These are phyloP conservation scores for Chenopodium formosanum DNA, from an alignment of 148 eudicot genomes.

Conservation along the genomic window DNA sequence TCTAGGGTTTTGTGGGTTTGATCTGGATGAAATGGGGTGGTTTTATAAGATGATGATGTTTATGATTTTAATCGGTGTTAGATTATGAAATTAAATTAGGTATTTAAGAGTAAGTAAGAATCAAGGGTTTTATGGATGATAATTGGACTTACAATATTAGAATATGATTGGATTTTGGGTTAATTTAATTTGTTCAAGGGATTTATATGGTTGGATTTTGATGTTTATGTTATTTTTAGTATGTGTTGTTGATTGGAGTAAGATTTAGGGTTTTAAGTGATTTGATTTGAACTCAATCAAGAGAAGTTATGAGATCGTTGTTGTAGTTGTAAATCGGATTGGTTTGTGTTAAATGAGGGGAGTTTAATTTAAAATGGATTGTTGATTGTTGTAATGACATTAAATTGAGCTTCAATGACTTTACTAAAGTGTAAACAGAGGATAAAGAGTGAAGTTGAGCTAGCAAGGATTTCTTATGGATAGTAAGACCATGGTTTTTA, in stretches of 20 bases:
- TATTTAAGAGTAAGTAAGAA: not conserved
- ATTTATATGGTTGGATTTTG: too few species aligned
- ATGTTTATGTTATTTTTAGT: too few species aligned
- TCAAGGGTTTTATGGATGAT: not conserved
- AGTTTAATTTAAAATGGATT: not conserved
- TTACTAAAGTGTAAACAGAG: not conserved
- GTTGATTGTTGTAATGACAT: not conserved
- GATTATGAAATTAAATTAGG: not conserved
- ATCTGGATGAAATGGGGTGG: not conserved
- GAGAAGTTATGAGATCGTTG: not conserved
- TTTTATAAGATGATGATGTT: not conserved
- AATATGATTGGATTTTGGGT: conserved; percentile 7
- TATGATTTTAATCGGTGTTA: not conserved
- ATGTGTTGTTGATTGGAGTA: not conserved
- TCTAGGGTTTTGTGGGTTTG: not conserved
- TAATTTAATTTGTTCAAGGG: not conserved
- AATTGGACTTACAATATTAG: not conserved
- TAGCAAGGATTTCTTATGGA: not conserved
- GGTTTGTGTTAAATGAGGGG: not conserved
- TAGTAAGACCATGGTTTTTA: not conserved
- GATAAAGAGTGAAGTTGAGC: too few species aligned
- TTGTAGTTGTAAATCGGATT: not conserved
- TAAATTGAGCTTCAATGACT: not conserved
- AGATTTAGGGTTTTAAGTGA: not conserved
- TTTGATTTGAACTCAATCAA: not conserved